These are phyloP conservation scores for Talaromyces thailandensis DNA, from an alignment of 495 filamentous ascomycete genomes.

Conservation along the genomic window DNA sequence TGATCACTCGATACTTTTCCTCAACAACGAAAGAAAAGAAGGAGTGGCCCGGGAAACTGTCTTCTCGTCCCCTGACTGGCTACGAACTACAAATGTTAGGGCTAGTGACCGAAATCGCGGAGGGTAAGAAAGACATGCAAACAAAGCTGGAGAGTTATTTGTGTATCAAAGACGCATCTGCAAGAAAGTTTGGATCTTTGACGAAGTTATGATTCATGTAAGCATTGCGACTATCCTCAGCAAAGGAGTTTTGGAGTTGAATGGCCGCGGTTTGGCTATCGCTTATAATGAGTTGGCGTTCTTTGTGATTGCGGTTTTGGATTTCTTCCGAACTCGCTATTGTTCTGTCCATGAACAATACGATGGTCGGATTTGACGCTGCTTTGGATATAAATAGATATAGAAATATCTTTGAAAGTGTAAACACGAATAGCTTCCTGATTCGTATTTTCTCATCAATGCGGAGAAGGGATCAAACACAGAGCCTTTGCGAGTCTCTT, in stretches of 20 bases:
- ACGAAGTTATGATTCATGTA: neutral
- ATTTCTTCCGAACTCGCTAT: neutral
- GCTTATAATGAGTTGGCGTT: neutral
- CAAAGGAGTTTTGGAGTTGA: neutral
- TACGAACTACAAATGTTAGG: constrained; percentile 16
- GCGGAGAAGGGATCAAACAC: neutral
- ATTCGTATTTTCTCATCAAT: neutral
- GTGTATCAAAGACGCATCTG: neutral
- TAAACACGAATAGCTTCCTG: neutral
- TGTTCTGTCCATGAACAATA: neutral
- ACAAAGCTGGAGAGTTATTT: neutral
- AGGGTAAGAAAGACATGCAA: neutral
- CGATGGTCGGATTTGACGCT: neutral
- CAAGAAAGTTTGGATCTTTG: neutral
- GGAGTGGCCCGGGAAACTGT: constrained; percentile 18
- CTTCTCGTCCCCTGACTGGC: constrained; percentile 16
- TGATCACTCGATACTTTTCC: constrained; percentile 25
- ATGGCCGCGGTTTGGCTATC: too few relatives aligned
- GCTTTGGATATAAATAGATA: neutral
- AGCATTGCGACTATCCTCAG: neutral
- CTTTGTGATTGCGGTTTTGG: neutral
- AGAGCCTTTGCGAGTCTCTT: neutral
- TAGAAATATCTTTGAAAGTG: neutral
- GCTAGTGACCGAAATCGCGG: constrained; percentile 5
- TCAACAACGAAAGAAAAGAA: constrained; percentile 1